These are phyloP conservation scores for Amorphotheca resinae DNA, from an alignment of 495 filamentous ascomycete genomes.

Conservation along the genomic window DNA sequence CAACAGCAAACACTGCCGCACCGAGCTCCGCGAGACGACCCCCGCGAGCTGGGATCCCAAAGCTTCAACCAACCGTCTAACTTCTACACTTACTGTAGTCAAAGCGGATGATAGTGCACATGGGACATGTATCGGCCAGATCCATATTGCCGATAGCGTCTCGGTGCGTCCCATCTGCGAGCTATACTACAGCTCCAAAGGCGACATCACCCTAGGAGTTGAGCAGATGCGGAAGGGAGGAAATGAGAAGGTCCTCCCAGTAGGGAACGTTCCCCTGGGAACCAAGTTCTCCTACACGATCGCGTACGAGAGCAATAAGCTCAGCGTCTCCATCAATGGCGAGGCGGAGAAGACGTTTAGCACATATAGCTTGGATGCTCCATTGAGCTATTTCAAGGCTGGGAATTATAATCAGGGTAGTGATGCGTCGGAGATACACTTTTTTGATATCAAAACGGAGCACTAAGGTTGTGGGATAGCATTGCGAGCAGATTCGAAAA, in stretches of 20 bases:
- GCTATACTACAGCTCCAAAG: conserved; percentile 24
- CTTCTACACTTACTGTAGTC: conserved; percentile 18
- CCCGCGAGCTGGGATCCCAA: conserved; percentile 23
- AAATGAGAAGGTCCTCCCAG: conserved; percentile 16
- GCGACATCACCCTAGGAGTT: conserved; percentile 25
- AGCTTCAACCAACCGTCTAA: conserved; percentile 23
- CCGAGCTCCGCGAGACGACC: conserved; percentile 27
- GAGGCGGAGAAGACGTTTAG: conserved; percentile 17
- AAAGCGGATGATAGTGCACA: conserved; percentile 21
- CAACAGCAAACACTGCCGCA: conserved; percentile 30
- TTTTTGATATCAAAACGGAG: conserved; percentile 22
- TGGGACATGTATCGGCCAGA: conserved; percentile 29
- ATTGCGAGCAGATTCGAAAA: not conserved
- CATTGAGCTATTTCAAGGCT: conserved; percentile 30
- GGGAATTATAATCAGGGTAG: conserved; percentile 33
- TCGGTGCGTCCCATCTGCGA: conserved; percentile 27
- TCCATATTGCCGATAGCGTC: conserved; percentile 23
- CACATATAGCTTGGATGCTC: conserved; percentile 21
- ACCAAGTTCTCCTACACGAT: conserved; percentile 26
- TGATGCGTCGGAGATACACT: conserved; percentile 20
- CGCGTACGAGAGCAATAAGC: conserved; percentile 21
- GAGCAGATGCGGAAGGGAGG: conserved; percentile 19
- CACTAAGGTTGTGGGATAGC: conserved; percentile 13
- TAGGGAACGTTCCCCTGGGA: conserved; percentile 22
- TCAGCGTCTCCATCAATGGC: conserved; percentile 24